A percentile compares a stretch with the other conserved stretches of the same genome.
phyloP scores from a whole-genome alignment of 306 rosid genomes.

The Acacia acuminata region DNA sequence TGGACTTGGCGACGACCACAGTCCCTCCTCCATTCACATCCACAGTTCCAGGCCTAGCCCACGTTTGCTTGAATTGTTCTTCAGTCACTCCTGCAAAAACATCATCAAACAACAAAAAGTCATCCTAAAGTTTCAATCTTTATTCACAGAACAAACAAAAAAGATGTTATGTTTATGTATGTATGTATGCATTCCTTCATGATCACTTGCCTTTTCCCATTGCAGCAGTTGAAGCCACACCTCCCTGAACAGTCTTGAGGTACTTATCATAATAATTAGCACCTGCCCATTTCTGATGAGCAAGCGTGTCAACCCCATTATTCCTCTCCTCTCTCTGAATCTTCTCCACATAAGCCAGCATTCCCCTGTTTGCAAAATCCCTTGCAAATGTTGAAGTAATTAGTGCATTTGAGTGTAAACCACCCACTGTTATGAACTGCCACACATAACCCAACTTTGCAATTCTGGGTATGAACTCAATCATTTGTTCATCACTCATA shows the following conservation, averaged over 20 bases:
- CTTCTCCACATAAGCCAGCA: conserved; percentile 92
- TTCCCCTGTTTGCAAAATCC: conserved; percentile 82
- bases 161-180: too few relatives aligned
- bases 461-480: conserved; percentile 78
- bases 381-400: conserved; percentile 74
- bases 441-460: conserved; percentile 85
- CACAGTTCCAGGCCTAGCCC: conserved; percentile 81
- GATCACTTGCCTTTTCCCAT: conserved; percentile 85
- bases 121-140: neutral
- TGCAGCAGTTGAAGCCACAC: conserved; percentile 94
- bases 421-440: conserved; percentile 95
- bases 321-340: conserved; percentile 96
- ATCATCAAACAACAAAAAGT: neutral
- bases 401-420: conserved; percentile 83
- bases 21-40: conserved; percentile 56
- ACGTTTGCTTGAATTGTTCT: conserved; percentile 87
- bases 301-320: conserved; percentile 91
- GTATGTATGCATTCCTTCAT: neutral
- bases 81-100: conserved; percentile 81
- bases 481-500: conserved; percentile 76
- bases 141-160: neutral
- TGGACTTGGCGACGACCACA: conserved; percentile 79
- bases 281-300: conserved; percentile 99
- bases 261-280: conserved; percentile 92
- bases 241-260: conserved; percentile 95